A percentile compares a stretch with the other conserved stretches of the same genome.
These are phyloP conservation scores for Polygonum aviculare DNA, from an alignment of 148 eudicot species.

Conservation along the genomic window DNA sequence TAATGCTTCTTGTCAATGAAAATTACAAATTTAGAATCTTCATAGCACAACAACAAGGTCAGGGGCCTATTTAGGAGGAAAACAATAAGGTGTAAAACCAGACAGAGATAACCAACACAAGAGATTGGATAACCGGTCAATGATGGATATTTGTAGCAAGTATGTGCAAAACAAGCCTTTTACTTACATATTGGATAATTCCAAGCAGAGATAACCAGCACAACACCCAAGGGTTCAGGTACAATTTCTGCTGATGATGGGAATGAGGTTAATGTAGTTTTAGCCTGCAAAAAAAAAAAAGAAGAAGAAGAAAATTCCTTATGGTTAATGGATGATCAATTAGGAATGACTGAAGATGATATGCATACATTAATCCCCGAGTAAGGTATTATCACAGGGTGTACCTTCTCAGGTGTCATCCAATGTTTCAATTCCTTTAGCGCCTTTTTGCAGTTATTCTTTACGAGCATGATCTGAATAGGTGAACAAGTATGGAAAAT, in stretches of 20 bases:
- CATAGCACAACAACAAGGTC: not conserved
- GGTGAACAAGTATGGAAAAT: not conserved
- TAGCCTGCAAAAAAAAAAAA: constrained; percentile 24
- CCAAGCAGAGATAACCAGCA: constrained; percentile 16
- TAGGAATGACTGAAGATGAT: not conserved
- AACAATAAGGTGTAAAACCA: not conserved
- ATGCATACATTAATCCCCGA: not conserved
- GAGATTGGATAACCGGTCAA: not conserved
- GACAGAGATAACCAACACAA: not conserved
- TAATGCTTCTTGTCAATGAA: not conserved
- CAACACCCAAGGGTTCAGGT: constrained; percentile 11
- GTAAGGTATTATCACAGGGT: not conserved
- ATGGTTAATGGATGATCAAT: not conserved
- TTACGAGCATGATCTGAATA: constrained; percentile 27
- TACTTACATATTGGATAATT: constrained; percentile 21
- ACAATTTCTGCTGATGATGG: constrained; percentile 19
- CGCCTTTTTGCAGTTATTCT: constrained; percentile 27
- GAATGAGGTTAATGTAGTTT: constrained; percentile 20
- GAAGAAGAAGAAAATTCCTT: not conserved
- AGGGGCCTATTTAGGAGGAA: not conserved
- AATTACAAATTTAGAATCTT: not conserved
- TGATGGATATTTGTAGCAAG: not conserved
- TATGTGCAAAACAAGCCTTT: not conserved
- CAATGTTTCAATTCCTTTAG: constrained; percentile 42
- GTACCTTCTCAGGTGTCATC: constrained; percentile 53